Conservation (phyloP, 2,329 filamentous ascomycete species). For the Botrytis medusae region DNA sequence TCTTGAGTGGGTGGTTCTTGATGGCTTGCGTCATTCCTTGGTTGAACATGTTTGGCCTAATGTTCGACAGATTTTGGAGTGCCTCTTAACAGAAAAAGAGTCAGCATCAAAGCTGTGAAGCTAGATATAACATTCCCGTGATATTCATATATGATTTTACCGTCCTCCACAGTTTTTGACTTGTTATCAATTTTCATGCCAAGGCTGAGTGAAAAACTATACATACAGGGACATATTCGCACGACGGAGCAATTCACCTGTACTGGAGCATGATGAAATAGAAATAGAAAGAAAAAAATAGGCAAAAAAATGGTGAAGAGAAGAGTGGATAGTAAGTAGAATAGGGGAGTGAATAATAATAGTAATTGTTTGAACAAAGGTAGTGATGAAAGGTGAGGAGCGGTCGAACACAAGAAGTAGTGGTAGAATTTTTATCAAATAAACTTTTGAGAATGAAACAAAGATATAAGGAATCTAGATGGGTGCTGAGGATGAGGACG, state of each 20-base stretch:
- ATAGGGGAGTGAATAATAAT: background rate
- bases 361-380: background rate
- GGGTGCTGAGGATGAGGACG: background rate
- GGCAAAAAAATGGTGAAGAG: background rate
- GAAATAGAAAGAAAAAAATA: background rate
- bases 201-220: background rate
- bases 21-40: conserved; percentile 18
- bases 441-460: background rate
- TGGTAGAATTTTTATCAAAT: background rate
- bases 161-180: background rate
- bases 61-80: conserved; percentile 22
- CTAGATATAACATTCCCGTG: background rate
- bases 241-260: background rate
- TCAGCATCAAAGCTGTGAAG: conserved; percentile 1
- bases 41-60: conserved; percentile 21
- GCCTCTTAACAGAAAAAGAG: background rate
- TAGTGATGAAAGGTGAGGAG: background rate
- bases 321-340: background rate
- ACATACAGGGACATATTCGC: background rate
- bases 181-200: background rate
- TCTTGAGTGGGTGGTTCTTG: conserved; percentile 23
- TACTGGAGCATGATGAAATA: background rate
- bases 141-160: background rate
- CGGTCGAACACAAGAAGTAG: background rate
- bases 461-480: background rate